Evolutionary conservation across 202 grass and related monocot genomes (phyloP), one percentile per base, ranked within the genome.

Genomic region (Zizania palustris): DNA sequence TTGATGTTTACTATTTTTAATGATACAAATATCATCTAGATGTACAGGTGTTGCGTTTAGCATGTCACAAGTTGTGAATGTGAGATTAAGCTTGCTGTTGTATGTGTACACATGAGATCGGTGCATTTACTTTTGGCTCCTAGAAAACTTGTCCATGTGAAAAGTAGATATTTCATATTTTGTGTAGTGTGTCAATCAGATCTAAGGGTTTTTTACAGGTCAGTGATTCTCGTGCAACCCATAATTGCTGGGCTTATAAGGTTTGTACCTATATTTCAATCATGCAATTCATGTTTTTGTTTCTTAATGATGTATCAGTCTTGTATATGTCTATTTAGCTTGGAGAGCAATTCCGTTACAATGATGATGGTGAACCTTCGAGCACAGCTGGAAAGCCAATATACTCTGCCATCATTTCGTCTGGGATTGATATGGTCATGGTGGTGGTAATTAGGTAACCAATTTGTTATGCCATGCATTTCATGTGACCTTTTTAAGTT

Each of bases 181-280:
- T 41, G 5, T 68, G 12, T 50, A 6, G 48, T 46, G 15, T 80
- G 22, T 66, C 87, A 19, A 87, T 48, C 51, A 53, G 18, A 14
- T 49, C 54, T 65, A 22, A 11, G 56, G 69, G 16, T 9, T 73
- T 80, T 67, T 65, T 73, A 65, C 55, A 97, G 95, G 91, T 95
- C 56, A 92, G 72, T 71, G 89, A 98, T 92, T 80, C 87, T 6
- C 87, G 85, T 44, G 95, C 95, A n/a, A 92, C 77, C 55, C 95
- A 98, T 76, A 98, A 98, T 88, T 94, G 89, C 45, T 98, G 95
- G 91, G 91, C 95, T 1, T 98, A 94, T 72, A 95, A 95, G 91
- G 91, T 98, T 79, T 20, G 68, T 82, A 42, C 53, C 53, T 77
- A 54, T 61, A 4, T 50, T 22, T 54, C 53, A 60, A 75, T 28